Evolutionary conservation across 2,329 filamentous ascomycete genomes (phyloP).

Genomic region (Exophiala viscosa): DNA sequence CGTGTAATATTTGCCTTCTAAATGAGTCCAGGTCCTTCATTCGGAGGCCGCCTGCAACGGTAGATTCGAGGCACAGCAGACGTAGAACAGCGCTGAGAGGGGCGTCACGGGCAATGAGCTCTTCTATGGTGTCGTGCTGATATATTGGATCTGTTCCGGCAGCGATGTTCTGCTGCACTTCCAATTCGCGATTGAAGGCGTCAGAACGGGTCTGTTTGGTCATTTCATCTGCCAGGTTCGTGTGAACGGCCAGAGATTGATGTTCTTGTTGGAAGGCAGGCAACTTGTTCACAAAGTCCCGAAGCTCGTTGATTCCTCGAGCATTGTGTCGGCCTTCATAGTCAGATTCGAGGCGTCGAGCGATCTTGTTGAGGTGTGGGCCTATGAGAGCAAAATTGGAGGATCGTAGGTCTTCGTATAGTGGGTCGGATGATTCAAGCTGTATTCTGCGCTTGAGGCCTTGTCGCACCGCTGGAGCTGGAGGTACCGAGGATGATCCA

Average conservation of each 20-base stretch:
- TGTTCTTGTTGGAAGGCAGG: constrained; percentile 92
- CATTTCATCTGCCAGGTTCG: constrained; percentile 87
- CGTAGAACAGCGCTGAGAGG: constrained; percentile 78
- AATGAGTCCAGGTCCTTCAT: constrained; percentile 86
- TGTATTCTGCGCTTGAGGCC: constrained; percentile 81
- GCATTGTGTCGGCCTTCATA: constrained; percentile 83
- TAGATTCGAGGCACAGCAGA: constrained; percentile 85
- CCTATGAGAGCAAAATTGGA: constrained; percentile 95
- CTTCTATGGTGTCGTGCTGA: constrained; percentile 87
- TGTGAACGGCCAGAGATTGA: constrained; percentile 86
- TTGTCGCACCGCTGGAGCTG: constrained; percentile 53
- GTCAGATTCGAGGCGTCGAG: constrained; percentile 77
- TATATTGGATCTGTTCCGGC: constrained; percentile 83
- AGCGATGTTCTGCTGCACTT: constrained; percentile 93
- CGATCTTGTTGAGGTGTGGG: constrained; percentile 81
- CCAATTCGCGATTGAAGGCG: constrained; percentile 79
- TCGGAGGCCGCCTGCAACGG: constrained; percentile 81
- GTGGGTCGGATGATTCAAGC: constrained; percentile 81
- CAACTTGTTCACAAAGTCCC: constrained; percentile 91
- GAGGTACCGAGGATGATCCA: constrained; percentile 53
- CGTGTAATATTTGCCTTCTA: constrained; percentile 80
- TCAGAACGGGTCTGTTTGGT: constrained; percentile 89
- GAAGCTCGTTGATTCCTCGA: constrained; percentile 84
- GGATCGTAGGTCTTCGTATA: constrained; percentile 84
- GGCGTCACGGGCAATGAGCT: constrained; percentile 84